Percentiles rank a stretch among this genome's conserved stretches.
phyloP scores from a whole-genome alignment of 73 alveolate species.

The Paramecium octaurelia region DNA sequence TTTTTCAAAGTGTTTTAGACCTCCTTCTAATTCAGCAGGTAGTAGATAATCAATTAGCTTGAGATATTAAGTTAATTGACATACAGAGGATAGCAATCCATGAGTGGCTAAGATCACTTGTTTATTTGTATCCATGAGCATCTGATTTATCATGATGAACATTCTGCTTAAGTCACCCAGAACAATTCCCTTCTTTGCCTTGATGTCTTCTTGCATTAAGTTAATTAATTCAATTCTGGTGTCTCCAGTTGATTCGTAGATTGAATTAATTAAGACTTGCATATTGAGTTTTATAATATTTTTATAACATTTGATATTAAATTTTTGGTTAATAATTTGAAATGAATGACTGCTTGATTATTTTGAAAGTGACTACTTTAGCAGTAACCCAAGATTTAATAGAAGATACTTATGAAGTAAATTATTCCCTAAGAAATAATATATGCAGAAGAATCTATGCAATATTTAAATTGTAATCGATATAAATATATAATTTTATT shows the following conservation, averaged over 20 bases:
- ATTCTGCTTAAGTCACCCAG: slow-evolving; percentile 37
- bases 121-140: background rate
- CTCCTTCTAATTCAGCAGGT: background rate
- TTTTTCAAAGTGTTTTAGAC: background rate
- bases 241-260: slow-evolving; percentile 3
- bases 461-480: background rate
- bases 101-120: background rate
- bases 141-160: background rate
- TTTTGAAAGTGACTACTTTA: background rate
- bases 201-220: background rate
- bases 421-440: background rate
- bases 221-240: background rate
- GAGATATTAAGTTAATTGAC: background rate
- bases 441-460: background rate
- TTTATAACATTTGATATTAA: background rate
- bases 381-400: too few species aligned
- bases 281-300: background rate
- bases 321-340: background rate
- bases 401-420: too few species aligned
- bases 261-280: slow-evolving; percentile 18
- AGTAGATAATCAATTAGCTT: background rate
- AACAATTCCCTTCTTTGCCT: background rate
- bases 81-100: background rate
- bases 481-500: background rate
- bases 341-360: background rate